These are phyloP conservation scores for Arthroderma sp. DNA, from an alignment of 2,329 filamentous ascomycete species.

Conservation along the genomic window DNA sequence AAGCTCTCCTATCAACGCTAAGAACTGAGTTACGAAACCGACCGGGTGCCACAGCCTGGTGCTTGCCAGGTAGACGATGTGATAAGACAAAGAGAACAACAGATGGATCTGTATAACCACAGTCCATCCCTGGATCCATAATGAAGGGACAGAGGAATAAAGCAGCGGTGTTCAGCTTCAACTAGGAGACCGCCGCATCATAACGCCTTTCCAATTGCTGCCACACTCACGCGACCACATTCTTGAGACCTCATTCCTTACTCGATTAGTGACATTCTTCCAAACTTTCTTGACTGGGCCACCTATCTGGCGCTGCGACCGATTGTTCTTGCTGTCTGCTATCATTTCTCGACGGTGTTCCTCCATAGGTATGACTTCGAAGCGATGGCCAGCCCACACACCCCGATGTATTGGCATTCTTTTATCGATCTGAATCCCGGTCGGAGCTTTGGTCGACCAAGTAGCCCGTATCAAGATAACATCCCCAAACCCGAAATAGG, in stretches of 20 bases:
- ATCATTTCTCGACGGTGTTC: neutral
- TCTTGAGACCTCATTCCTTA: neutral
- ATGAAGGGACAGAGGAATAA: neutral
- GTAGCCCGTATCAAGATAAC: neutral
- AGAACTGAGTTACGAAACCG: too few species aligned
- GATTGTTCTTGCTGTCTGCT: neutral
- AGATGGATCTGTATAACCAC: too few species aligned
- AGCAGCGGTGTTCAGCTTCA: neutral
- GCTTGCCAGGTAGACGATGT: too few species aligned
- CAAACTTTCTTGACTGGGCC: neutral
- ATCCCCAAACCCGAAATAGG: neutral
- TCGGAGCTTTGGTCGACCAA: neutral
- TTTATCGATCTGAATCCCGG: neutral
- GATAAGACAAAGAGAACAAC: too few species aligned
- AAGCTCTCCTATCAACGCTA: too few species aligned
- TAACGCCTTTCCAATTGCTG: neutral
- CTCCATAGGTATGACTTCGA: neutral
- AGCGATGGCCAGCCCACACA: slow-evolving; percentile 1
- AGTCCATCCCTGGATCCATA: too few species aligned
- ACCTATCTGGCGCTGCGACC: neutral
- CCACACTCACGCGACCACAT: neutral
- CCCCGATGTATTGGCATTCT: neutral
- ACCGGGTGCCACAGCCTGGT: too few species aligned
- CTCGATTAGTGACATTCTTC: neutral
- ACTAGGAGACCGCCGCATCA: neutral